phyloP scores from a whole-genome alignment of 176 grass and related monocot genomes.

The Avena atlantica region DNA sequence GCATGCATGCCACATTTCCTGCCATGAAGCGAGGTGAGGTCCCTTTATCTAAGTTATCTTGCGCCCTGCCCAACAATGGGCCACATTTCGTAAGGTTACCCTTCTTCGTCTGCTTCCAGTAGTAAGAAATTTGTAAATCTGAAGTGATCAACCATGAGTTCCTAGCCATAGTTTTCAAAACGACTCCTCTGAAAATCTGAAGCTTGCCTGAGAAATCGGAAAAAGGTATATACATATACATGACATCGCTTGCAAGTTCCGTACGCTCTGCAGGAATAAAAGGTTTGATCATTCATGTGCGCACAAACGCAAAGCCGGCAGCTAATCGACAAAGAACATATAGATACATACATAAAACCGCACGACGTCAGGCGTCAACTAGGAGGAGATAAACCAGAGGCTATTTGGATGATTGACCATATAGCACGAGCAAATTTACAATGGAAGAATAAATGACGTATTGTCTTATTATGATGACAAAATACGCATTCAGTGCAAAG shows the following conservation, averaged over 20 bases:
- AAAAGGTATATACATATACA: neutral
- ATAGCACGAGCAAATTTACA: too few species aligned
- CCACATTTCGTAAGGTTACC: neutral
- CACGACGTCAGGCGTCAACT: neutral
- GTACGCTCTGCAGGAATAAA: slow-evolving; percentile 12
- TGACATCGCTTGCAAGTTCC: slow-evolving; percentile 2
- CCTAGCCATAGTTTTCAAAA: neutral
- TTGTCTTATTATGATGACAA: too few species aligned
- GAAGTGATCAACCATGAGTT: neutral
- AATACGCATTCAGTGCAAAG: too few species aligned
- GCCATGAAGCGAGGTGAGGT: neutral
- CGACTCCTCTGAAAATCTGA: neutral
- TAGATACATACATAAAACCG: neutral
- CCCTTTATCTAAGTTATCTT: neutral
- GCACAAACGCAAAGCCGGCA: slow-evolving; percentile 19
- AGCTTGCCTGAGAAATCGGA: neutral
- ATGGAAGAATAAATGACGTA: too few species aligned
- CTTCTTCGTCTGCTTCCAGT: neutral
- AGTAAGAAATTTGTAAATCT: neutral
- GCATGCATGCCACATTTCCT: slow-evolving; percentile 13
- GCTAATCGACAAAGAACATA: slow-evolving; percentile 17
- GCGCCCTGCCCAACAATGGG: neutral
- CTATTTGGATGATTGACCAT: too few species aligned
- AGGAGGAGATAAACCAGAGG: too few species aligned
- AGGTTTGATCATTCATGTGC: slow-evolving; percentile 2